Base-by-base conservation (phyloP, 176 grass and related monocot genomes). In the Coix lacrymajobi region DNA sequence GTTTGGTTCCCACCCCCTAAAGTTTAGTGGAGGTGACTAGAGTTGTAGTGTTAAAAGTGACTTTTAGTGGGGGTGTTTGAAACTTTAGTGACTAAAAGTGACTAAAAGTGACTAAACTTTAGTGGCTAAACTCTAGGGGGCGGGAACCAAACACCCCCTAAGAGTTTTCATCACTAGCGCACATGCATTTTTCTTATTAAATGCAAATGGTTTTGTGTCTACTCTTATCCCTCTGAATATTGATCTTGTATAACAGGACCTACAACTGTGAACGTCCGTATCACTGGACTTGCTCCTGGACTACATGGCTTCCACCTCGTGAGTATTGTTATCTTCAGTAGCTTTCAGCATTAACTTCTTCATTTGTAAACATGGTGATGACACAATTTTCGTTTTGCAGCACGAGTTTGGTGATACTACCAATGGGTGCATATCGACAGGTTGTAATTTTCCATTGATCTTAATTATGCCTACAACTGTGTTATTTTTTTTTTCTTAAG, bases 401-500 rank as follows among this genome's bases (percentile, higher is more conserved):
- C 95, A 94, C 65, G 81, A 97, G 73, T 94, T 87, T 40, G 95
- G 95, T 7, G 95, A 94, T 45, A 97, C 92, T 30, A 97, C 90
- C 14, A 97, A 97, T 84, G 95, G 95, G 16, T 97, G 95, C 90
- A 97, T 98, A 86, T 98, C 95, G 29, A 95, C 90, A 79, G 92
- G 95, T 95, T 13, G 0, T 26, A n/a, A 68, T 48, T 83, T 32
- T 17, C 11, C 44, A 60, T 7, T 28, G 22, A 44, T 28, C 77
- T 76, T 9, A 62, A 19, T 32, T 77, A 44, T 72, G 17, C 56
- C 29, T 17, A 11, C 4, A 44, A 58, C 11, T 71, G 31, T 30
- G 16, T 57, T 29, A 0, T 1, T 0, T 90, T 56, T 89, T 68
- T 37, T 38, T 82, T 40, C 4, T 60, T 16, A 8, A 5, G 11